Base-by-base conservation (phyloP, 2,329 filamentous ascomycete genomes). In the Ceratocystis cacaofunesta region DNA sequence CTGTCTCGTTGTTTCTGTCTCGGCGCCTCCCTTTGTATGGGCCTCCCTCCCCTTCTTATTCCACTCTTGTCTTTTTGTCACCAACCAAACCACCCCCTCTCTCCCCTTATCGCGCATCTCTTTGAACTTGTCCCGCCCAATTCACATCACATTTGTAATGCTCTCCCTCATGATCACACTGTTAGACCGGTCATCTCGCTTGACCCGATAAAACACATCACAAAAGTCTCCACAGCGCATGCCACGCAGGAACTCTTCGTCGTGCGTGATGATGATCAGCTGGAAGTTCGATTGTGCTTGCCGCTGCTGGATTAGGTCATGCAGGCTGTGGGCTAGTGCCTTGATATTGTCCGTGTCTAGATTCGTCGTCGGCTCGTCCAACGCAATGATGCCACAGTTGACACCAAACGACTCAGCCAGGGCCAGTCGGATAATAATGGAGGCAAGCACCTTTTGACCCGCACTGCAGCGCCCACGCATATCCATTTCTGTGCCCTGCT, bases 381-480 rank as follows among this genome's bases (percentile, higher is more conserved):
- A 86, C 44, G 94, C 92, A 72, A 99, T 96, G 65, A 99, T 82
- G 19, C 94, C 94, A 75, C 95, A 99, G 73, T 95, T 95, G 71
- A 92, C 84, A 69, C 94, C 94, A 73, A 99, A 99, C 70, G 91
- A 96, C 75, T 99, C 94, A 2, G 94, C 94, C 60, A 99, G 83
- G 12, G 95, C 94, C 32, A 99, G 83, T 1, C 94, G 92, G 74
- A 99, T 96, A 76, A 99, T 95, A 77, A 99, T 99, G 75, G 87
- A 91, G 3, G 94, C 94, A 32, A 99, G 84, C 32, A 99, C 92
- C 76, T 95, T 96, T 74, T 99, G 94, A 2, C 94, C 94, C 0
- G 94, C 94, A 70, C 89, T 95, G 80, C 94, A 99, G 65, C 94
- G 89, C 1, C 94, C 95, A 68, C 94, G 90, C 94, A 99, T 99